A percentile compares a stretch with the other conserved stretches of the same genome.
These are phyloP conservation scores for Exophiala alcalophila DNA, from an alignment of 2,329 filamentous ascomycete species.

Conservation along the genomic window DNA sequence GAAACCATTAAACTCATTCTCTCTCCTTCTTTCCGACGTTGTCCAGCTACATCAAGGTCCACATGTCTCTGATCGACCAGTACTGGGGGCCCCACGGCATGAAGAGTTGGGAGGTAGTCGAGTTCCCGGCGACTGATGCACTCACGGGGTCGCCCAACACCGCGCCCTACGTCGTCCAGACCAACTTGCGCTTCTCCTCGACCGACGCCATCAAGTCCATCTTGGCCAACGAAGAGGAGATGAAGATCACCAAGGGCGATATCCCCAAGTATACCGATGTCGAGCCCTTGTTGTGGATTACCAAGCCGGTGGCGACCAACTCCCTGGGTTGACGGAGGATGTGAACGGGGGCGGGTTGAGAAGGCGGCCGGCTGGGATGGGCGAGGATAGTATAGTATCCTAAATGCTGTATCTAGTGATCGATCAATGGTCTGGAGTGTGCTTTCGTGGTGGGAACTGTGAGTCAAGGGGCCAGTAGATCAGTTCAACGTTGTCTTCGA, in stretches of 20 bases:
- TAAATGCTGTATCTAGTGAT: too few species aligned
- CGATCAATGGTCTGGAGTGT: too few species aligned
- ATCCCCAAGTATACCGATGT: neutral
- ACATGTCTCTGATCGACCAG: neutral
- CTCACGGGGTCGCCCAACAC: neutral
- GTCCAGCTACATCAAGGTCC: neutral
- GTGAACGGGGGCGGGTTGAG: too few species aligned
- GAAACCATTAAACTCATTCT: neutral
- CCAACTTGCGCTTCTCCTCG: neutral
- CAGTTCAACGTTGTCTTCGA: too few species aligned
- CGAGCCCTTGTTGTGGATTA: neutral
- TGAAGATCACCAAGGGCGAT: neutral
- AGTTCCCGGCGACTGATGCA: neutral
- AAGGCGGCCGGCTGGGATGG: too few species aligned
- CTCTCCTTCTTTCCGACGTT: neutral
- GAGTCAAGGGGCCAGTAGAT: too few species aligned
- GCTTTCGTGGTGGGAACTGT: too few species aligned
- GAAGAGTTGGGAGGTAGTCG: neutral
- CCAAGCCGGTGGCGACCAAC: too few species aligned
- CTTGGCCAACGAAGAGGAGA: neutral
- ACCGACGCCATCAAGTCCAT: neutral
- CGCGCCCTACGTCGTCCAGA: neutral
- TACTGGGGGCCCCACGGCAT: neutral
- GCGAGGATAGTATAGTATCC: too few species aligned
- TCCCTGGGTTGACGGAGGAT: too few species aligned